Base-by-base conservation (phyloP, 1,284 basidiomycete genomes). In the Abortiporus biennis region DNA sequence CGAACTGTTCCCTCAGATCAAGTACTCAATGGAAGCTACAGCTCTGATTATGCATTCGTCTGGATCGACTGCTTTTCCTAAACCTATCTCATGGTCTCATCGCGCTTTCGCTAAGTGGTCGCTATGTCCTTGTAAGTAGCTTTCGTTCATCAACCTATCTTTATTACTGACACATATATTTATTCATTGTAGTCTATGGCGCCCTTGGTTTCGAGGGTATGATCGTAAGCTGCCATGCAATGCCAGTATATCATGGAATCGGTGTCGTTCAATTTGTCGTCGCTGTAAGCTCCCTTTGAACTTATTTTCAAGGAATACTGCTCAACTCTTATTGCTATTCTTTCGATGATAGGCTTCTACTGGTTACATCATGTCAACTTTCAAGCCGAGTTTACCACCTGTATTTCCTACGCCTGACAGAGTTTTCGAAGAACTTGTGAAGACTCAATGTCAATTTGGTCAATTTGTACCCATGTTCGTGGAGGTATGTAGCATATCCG, bases 1-100 rank as follows among this genome's bases (percentile, higher is more conserved):
- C 13, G 32, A 45, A 16, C 36, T 27, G 4, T 53, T 54, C 29
- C 56, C 54, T 11, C 19, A 27, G 9, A 37, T 47, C 13, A 38
- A 38, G 12, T 38, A 41, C 16, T 39, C 46, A 3, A 32, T 45
- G 33, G 36, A 60, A 27, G 48, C 50, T 3, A 40, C 44, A 23
- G 42, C 42, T 0, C 25, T 57, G 16, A 54, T 59, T 35, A 31
- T 60, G 11, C 59, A 61, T 43, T 60, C 59, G 16, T 61, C 59
- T 34, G 59, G 59, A 58, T 39, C 24, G 48, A 27, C 23, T n/a
- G 50, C 57, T 1, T 55, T 53, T 35, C 55, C 57, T 3, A 59
- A 59, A 36, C 54, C 54, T 2, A 50, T 56, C 16, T 6, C 20
- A 6, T 49, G 40, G 31, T 51, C 45, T 3, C 44, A 47, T 23